Evolutionary conservation across 1,284 basidiomycete genomes (phyloP).

Genomic region (Malassezia cuniculi): DNA sequence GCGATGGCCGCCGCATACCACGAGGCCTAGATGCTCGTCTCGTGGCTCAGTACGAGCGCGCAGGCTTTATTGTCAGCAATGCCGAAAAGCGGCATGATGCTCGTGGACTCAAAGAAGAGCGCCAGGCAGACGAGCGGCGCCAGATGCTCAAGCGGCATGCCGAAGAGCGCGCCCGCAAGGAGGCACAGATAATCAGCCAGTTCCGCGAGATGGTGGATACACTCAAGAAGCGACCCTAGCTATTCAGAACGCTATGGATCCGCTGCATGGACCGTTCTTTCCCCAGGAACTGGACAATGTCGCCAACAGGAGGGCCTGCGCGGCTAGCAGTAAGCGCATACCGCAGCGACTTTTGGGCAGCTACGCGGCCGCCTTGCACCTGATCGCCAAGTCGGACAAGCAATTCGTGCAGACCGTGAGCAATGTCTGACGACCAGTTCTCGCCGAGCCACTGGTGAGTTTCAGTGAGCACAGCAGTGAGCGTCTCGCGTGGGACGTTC

Average conservation of each 20-base stretch:
- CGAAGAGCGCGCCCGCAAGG: constrained; percentile 80
- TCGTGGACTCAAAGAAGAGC: constrained; percentile 88
- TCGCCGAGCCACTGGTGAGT: too few relatives aligned
- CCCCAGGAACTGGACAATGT: constrained; percentile 7
- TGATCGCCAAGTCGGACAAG: too few relatives aligned
- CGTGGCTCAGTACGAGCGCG: constrained; percentile 72
- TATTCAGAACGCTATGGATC: too few relatives aligned
- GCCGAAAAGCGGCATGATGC: too few relatives aligned
- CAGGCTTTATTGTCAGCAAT: too few relatives aligned
- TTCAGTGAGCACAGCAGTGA: too few relatives aligned
- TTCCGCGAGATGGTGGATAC: constrained; percentile 37
- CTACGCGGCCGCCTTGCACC: constrained; percentile 3
- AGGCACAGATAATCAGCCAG: constrained; percentile 51
- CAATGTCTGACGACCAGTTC: too few relatives aligned
- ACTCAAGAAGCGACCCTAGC: constrained; percentile 3
- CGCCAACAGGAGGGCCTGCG: constrained; percentile 14
- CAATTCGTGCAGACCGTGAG: too few relatives aligned
- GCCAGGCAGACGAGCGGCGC: constrained; percentile 94
- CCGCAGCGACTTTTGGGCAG: constrained; percentile 13
- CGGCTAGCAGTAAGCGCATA: constrained; percentile 6
- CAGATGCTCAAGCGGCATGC: constrained; percentile 81
- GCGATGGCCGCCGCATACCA: too few relatives aligned
- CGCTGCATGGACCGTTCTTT: constrained; percentile 1
- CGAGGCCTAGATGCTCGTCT: constrained; percentile 67
- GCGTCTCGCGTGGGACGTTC: too few relatives aligned